phyloP scores from a whole-genome alignment of 2,329 filamentous ascomycete genomes.

The Sporothrix mexicana region DNA sequence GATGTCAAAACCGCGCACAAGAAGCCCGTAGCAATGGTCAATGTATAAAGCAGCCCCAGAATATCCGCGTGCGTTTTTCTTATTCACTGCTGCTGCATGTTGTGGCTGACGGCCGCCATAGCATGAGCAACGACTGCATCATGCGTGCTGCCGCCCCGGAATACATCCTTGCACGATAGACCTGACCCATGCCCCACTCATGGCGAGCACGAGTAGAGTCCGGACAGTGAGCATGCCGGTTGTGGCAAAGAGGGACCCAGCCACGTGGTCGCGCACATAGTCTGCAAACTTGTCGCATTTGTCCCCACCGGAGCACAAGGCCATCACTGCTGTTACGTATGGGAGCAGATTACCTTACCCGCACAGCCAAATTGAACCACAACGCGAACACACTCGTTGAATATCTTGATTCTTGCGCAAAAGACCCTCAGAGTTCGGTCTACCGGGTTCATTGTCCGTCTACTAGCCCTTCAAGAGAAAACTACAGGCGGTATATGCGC shows the following conservation, averaged over 20 bases:
- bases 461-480: too few species aligned
- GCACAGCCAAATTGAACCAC: too few species aligned
- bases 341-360: too few species aligned
- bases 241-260: not conserved
- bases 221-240: conserved; percentile 24
- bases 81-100: conserved; percentile 39
- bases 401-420: too few species aligned
- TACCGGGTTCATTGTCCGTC: too few species aligned
- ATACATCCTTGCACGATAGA: conserved; percentile 53
- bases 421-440: too few species aligned
- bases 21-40: conserved; percentile 40
- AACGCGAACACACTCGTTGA: too few species aligned
- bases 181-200: conserved; percentile 52
- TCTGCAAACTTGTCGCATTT: not conserved
- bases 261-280: not conserved
- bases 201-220: conserved; percentile 30
- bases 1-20: conserved; percentile 52
- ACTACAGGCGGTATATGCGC: too few species aligned
- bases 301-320: not conserved
- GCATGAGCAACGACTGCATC: conserved; percentile 47
- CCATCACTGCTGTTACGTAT: too few species aligned
- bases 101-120: conserved; percentile 37
- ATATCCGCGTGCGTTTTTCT: conserved; percentile 49
- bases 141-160: conserved; percentile 50
- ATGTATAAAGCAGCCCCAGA: conserved; percentile 53